Percentiles rank a stretch among this genome's conserved stretches.
Evolutionary conservation across 257 asterid species (phyloP).

Genomic region (Solanum clarkiae): DNA sequence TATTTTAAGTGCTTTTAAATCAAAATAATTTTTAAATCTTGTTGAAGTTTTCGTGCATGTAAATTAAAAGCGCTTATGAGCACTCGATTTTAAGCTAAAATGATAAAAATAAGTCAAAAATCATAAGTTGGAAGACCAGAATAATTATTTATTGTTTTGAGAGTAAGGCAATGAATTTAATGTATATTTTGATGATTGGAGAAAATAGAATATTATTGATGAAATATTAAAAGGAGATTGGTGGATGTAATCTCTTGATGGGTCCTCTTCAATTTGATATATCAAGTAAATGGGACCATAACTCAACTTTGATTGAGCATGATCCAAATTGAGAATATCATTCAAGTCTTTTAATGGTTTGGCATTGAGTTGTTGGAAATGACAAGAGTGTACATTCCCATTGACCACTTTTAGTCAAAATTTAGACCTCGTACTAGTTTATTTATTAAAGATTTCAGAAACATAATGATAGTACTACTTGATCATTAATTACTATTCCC

Average conservation of each 20-base stretch:
- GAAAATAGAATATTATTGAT: background rate
- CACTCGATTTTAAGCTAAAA: too few species aligned
- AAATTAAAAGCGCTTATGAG: too few species aligned
- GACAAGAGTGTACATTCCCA: background rate
- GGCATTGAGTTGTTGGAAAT: slow-evolving; percentile 16
- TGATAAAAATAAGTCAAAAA: too few species aligned
- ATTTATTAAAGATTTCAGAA: background rate
- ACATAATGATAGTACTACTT: too few species aligned
- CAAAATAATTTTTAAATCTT: too few species aligned
- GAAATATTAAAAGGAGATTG: background rate
- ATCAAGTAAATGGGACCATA: slow-evolving; percentile 49
- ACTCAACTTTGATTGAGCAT: slow-evolving; percentile 26
- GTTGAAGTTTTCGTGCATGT: too few species aligned
- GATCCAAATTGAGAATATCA: slow-evolving; percentile 9
- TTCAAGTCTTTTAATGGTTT: slow-evolving; percentile 17
- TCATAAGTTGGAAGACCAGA: too few species aligned
- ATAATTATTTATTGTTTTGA: too few species aligned
- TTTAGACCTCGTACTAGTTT: background rate
- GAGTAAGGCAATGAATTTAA: background rate
- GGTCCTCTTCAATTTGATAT: slow-evolving; percentile 20
- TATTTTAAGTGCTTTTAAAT: too few species aligned
- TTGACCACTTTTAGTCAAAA: background rate
- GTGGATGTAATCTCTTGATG: slow-evolving; percentile 4
- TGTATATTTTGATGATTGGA: background rate
- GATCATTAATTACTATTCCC: too few species aligned